A percentile compares a stretch with the other conserved stretches of the same genome.
These are phyloP conservation scores for Aspergillus ochraceus DNA, from an alignment of 2,329 filamentous ascomycete species.

Conservation along the genomic window DNA sequence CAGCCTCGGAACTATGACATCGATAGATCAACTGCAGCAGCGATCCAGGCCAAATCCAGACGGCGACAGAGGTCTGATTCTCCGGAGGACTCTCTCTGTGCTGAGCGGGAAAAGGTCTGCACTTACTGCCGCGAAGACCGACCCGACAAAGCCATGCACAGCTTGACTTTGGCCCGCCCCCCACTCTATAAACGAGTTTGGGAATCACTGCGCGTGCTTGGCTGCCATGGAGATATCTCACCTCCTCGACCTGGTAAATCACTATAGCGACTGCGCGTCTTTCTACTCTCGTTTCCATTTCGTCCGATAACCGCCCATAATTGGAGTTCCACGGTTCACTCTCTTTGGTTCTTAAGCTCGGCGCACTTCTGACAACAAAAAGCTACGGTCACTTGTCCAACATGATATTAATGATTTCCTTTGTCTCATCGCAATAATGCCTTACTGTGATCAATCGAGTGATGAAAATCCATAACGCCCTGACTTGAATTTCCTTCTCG, in stretches of 20 bases:
- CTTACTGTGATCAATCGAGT: neutral
- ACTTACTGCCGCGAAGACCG: slow-evolving; percentile 34
- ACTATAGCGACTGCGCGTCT: slow-evolving; percentile 6
- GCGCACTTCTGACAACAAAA: neutral
- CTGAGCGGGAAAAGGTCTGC: slow-evolving; percentile 30
- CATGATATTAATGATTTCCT: neutral
- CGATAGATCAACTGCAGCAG: slow-evolving; percentile 37
- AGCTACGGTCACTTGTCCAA: neutral
- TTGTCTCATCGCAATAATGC: slow-evolving; percentile 1
- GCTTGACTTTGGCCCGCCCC: slow-evolving; percentile 18
- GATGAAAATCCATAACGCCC: neutral
- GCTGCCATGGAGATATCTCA: slow-evolving; percentile 24
- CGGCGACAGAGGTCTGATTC: slow-evolving; percentile 33
- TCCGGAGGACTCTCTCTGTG: slow-evolving; percentile 20
- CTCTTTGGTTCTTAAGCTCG: neutral
- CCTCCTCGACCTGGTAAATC: slow-evolving; percentile 17
- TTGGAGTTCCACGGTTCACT: neutral
- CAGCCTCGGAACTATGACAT: slow-evolving; percentile 27
- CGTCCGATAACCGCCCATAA: neutral
- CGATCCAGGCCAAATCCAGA: slow-evolving; percentile 36
- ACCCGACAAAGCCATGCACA: slow-evolving; percentile 24
- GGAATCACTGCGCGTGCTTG: slow-evolving; percentile 26
- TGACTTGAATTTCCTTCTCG: neutral
- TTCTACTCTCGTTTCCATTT: neutral
- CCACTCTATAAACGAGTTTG: slow-evolving; percentile 26